Evolutionary conservation across 805 yeast genomes (phyloP).

Genomic region (Yamadazyma paraphyllophila): DNA sequence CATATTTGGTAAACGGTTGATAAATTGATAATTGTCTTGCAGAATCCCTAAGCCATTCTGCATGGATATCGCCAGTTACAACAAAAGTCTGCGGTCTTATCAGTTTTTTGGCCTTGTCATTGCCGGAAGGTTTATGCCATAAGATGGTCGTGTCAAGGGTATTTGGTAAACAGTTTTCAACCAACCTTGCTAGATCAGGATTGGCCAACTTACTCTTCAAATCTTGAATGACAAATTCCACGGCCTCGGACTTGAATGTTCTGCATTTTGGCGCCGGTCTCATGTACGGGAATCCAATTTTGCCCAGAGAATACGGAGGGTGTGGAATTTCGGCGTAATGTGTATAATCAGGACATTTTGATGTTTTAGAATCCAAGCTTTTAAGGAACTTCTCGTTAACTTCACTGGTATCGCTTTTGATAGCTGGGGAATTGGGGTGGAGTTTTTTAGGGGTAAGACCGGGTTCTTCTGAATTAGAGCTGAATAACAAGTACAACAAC

Average conservation of each 20-base stretch:
- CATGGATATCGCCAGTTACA: conserved; percentile 90
- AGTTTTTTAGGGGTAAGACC: not conserved
- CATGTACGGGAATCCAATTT: conserved; percentile 62
- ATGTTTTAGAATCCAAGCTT: conserved; percentile 13
- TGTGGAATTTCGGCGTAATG: conserved; percentile 57
- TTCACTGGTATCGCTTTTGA: not conserved
- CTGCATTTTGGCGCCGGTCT: conserved; percentile 73
- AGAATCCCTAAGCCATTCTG: conserved; percentile 90
- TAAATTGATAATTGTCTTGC: conserved; percentile 80
- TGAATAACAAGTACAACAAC: not conserved
- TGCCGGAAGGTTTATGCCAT: conserved; percentile 48
- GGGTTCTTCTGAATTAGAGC: not conserved
- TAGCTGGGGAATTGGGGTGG: not conserved
- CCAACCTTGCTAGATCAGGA: conserved; percentile 66
- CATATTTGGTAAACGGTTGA: conserved; percentile 56
- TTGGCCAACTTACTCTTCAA: conserved; percentile 50
- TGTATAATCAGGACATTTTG: conserved; percentile 59
- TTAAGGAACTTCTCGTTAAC: conserved; percentile 2
- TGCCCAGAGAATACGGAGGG: conserved; percentile 58
- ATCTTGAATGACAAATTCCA: conserved; percentile 59
- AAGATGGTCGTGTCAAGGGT: conserved; percentile 84
- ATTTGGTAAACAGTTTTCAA: conserved; percentile 84
- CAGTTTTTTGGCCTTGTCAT: not conserved
- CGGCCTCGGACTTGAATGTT: conserved; percentile 61
- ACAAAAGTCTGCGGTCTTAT: conserved; percentile 59